A percentile compares a stretch with the other conserved stretches of the same genome.
Conservation (phyloP, 1,284 basidiomycete genomes). For the Papiliotrema terrestris region DNA sequence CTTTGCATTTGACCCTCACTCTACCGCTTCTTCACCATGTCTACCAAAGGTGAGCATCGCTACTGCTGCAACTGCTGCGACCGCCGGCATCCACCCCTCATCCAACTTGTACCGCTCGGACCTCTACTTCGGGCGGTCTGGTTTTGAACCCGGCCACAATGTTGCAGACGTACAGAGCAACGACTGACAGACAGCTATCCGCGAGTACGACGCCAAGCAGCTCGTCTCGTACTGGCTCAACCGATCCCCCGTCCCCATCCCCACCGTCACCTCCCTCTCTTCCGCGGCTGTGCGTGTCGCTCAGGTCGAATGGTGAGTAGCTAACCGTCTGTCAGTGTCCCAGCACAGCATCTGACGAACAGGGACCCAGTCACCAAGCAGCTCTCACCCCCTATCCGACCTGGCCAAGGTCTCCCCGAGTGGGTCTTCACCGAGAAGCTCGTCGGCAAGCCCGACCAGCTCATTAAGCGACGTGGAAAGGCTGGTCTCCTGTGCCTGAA, state of each 20-base stretch:
- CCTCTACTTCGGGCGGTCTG: neutral
- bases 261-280: constrained; percentile 45
- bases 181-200: constrained; percentile 62
- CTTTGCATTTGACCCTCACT: constrained; percentile 2
- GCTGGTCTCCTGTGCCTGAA: constrained; percentile 91
- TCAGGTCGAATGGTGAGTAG: constrained; percentile 48
- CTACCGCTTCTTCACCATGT: constrained; percentile 36
- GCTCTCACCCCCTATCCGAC: constrained; percentile 60
- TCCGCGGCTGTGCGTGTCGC: constrained; percentile 48
- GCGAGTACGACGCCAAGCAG: constrained; percentile 93
- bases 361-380: constrained; percentile 81
- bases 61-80: neutral
- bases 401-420: constrained; percentile 67
- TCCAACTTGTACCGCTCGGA: neutral
- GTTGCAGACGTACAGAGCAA: neutral
- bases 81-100: neutral
- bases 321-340: neutral
- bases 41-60: constrained; percentile 46
- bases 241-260: constrained; percentile 63
- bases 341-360: constrained; percentile 23
- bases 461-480: constrained; percentile 99
- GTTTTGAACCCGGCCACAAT: neutral
- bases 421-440: constrained; percentile 87
- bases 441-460: constrained; percentile 92
- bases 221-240: constrained; percentile 90